Conservation (phyloP, 192 early-diverging fungal species). For the Diversispora eburnea region DNA sequence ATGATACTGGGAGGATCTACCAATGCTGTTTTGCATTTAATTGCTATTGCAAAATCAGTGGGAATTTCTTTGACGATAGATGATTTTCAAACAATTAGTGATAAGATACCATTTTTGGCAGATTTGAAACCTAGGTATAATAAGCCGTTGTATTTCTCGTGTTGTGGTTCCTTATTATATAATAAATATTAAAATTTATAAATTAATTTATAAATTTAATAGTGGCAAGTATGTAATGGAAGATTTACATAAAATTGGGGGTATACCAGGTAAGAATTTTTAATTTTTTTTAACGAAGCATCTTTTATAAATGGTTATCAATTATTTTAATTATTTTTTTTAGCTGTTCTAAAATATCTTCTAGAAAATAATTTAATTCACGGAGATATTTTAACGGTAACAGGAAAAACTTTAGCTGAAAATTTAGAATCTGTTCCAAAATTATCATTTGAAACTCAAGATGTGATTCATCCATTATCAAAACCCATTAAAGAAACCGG, state of each 20-base stretch:
- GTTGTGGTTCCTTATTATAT: background rate
- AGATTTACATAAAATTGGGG: slow-evolving; percentile 89
- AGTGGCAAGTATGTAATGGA: slow-evolving; percentile 99
- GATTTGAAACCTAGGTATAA: slow-evolving; percentile 82
- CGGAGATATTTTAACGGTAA: slow-evolving; percentile 91
- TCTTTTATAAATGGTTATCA: background rate
- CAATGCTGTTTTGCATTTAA: slow-evolving; percentile 94
- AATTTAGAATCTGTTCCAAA: slow-evolving; percentile 78
- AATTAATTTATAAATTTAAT: slow-evolving; percentile 9
- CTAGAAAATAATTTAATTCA: slow-evolving; percentile 78
- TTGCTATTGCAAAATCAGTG: slow-evolving; percentile 80
- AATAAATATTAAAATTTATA: background rate
- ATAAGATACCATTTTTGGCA: slow-evolving; percentile 91
- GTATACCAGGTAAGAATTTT: slow-evolving; percentile 63
- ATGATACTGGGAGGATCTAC: slow-evolving; percentile 97
- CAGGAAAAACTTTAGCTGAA: slow-evolving; percentile 94
- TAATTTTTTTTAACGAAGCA: background rate
- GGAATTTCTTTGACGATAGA: slow-evolving; percentile 82
- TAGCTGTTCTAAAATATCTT: slow-evolving; percentile 88
- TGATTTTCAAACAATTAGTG: slow-evolving; percentile 92
- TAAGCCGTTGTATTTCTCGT: too few relatives aligned
- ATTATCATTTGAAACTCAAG: slow-evolving; percentile 73
- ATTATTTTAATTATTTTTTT: slow-evolving; percentile 1
- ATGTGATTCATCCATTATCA: slow-evolving; percentile 77
- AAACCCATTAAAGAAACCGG: slow-evolving; percentile 92